phyloP scores from a whole-genome alignment of 163 green algal species.

The Prototheca wickerhamii region DNA sequence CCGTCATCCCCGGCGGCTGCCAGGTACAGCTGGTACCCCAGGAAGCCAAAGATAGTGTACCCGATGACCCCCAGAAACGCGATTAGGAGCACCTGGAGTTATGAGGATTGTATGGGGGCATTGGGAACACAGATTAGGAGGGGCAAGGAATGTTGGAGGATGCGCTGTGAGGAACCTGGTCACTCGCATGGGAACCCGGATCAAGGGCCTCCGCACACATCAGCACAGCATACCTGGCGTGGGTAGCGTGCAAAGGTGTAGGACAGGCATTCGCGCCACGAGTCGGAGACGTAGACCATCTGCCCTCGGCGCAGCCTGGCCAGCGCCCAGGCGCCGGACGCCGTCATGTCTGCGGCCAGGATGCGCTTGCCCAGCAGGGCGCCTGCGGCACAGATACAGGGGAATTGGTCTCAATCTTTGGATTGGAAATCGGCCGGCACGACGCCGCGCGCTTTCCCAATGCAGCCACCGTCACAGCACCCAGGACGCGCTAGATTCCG shows the following conservation, averaged over 20 bases:
- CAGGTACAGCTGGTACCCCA: slow-evolving; percentile 26
- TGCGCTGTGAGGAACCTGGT: neutral
- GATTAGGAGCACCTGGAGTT: slow-evolving; percentile 19
- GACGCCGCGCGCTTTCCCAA: neutral
- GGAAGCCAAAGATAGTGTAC: slow-evolving; percentile 26
- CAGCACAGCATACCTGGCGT: slow-evolving; percentile 1
- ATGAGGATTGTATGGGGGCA: neutral
- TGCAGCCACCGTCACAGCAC: neutral
- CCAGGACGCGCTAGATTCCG: neutral
- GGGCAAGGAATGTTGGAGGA: neutral
- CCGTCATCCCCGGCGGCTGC: slow-evolving; percentile 5
- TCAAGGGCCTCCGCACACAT: neutral
- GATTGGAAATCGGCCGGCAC: neutral
- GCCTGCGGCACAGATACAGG: neutral
- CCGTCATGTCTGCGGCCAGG: slow-evolving; percentile 1
- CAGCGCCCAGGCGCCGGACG: slow-evolving; percentile 4
- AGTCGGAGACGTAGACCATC: slow-evolving; percentile 4
- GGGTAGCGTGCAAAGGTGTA: slow-evolving; percentile 11
- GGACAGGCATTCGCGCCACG: neutral
- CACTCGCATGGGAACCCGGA: neutral
- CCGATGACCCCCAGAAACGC: slow-evolving; percentile 21
- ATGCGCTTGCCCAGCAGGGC: neutral
- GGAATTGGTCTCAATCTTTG: neutral
- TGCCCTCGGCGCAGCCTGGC: neutral
- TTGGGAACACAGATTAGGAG: neutral